Evolutionary conservation across 371 early-diverging fungal species (phyloP).

Genomic region (Syncephalastrum sp.): DNA sequence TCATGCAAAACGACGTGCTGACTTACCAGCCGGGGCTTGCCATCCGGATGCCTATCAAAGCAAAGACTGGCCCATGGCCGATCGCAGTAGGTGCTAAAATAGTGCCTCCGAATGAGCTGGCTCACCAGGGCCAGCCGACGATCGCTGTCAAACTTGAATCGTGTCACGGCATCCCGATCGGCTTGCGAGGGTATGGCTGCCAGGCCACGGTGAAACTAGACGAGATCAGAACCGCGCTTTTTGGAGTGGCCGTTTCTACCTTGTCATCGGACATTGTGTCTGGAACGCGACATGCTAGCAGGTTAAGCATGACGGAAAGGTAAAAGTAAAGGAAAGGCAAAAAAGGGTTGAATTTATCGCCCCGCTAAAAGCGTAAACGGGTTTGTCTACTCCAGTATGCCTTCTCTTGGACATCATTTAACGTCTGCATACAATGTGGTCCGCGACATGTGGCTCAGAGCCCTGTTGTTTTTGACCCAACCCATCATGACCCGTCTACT

Average conservation of each 20-base stretch:
- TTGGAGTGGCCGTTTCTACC: too few relatives aligned
- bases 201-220: slow-evolving; percentile 31
- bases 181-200: slow-evolving; percentile 18
- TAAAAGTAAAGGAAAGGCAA: not conserved
- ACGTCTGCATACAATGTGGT: slow-evolving; percentile 14
- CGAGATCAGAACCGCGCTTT: too few relatives aligned
- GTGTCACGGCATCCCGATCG: slow-evolving; percentile 24
- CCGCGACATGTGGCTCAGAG: slow-evolving; percentile 28
- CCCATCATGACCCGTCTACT: slow-evolving; percentile 35
- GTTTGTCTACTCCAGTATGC: too few relatives aligned
- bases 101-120: slow-evolving; percentile 33
- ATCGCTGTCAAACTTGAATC: slow-evolving; percentile 36
- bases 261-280: too few relatives aligned
- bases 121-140: slow-evolving; percentile 32
- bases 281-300: slow-evolving; percentile 6
- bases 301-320: not conserved
- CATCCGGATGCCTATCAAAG: slow-evolving; percentile 19
- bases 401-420: too few relatives aligned
- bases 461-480: slow-evolving; percentile 29
- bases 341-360: not conserved
- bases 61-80: slow-evolving; percentile 19
- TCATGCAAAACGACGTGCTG: not conserved
- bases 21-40: slow-evolving; percentile 30
- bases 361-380: too few relatives aligned
- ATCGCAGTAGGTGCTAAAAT: slow-evolving; percentile 23